Evolutionary conservation across 768 basidiomycete species (phyloP).

Genomic region (Boletus rubropictus): DNA sequence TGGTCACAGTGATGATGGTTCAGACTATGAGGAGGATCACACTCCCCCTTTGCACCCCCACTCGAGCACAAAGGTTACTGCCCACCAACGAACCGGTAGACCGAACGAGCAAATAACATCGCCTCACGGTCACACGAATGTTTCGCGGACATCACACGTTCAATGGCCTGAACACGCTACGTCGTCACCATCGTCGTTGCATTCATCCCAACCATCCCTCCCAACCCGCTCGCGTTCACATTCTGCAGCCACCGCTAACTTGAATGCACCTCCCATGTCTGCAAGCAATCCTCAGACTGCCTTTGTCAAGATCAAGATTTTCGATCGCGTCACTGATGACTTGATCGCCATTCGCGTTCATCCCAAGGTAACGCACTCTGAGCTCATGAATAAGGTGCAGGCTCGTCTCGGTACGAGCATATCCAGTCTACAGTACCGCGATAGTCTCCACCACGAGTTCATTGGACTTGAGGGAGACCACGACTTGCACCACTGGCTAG

Average conservation of each 20-base stretch:
- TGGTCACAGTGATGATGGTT: slow-evolving; percentile 57
- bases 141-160: slow-evolving; percentile 23
- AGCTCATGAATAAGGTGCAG: slow-evolving; percentile 90
- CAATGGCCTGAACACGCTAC: slow-evolving; percentile 29
- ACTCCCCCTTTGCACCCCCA: slow-evolving; percentile 35
- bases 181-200: slow-evolving; percentile 44
- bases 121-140: slow-evolving; percentile 17
- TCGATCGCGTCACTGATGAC: slow-evolving; percentile 89
- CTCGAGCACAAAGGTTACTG: slow-evolving; percentile 24
- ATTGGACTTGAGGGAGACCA: slow-evolving; percentile 58
- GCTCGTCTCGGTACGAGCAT: slow-evolving; percentile 78
- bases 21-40: slow-evolving; percentile 56
- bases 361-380: slow-evolving; percentile 78
- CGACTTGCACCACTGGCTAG: slow-evolving; percentile 68
- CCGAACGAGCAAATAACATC: slow-evolving; percentile 28
- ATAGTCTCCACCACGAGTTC: slow-evolving; percentile 60
- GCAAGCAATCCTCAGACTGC: slow-evolving; percentile 75
- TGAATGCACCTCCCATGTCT: slow-evolving; percentile 70
- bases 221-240: slow-evolving; percentile 54
- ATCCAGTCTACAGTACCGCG: slow-evolving; percentile 63
- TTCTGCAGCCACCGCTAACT: slow-evolving; percentile 43
- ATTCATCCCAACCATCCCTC: slow-evolving; percentile 48
- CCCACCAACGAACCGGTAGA: slow-evolving; percentile 48
- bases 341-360: slow-evolving; percentile 96
- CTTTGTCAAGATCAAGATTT: slow-evolving; percentile 98